Conservation (phyloP, 148 eudicot species). For the Rhododendron henanense region DNA sequence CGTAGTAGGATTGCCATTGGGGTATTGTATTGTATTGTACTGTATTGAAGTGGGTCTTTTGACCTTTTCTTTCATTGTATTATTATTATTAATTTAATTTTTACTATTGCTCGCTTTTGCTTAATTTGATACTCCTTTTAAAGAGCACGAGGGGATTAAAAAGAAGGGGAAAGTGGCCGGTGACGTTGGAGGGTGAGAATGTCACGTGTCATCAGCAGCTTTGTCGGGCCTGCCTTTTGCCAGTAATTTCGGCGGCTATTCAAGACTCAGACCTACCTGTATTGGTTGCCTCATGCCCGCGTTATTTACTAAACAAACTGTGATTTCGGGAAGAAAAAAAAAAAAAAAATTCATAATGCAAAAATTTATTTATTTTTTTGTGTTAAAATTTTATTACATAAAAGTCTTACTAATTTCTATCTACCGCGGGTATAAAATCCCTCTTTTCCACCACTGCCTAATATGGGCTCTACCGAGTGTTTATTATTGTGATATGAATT, state of each 20-base stretch:
- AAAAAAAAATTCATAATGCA: no score
- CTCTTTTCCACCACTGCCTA: no score
- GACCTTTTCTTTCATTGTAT: background rate
- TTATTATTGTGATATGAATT: no score
- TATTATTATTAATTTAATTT: background rate
- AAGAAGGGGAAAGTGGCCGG: background rate
- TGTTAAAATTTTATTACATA: no score
- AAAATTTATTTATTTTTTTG: no score
- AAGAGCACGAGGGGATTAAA: background rate
- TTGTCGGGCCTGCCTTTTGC: conserved; percentile 21
- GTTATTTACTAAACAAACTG: no score
- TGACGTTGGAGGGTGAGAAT: background rate
- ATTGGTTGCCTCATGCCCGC: no score
- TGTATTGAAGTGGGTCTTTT: background rate
- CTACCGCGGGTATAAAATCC: no score
- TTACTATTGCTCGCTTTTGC: background rate
- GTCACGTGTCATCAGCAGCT: conserved; percentile 24
- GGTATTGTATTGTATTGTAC: background rate
- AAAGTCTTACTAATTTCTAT: no score
- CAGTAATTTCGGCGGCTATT: conserved; percentile 14
- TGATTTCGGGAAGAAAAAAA: no score
- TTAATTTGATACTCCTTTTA: background rate
- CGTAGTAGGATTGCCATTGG: background rate
- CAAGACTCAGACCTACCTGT: no score
- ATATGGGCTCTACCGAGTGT: no score